Conservation (phyloP, 2,329 filamentous ascomycete species). For the Penicillium concentricum region DNA sequence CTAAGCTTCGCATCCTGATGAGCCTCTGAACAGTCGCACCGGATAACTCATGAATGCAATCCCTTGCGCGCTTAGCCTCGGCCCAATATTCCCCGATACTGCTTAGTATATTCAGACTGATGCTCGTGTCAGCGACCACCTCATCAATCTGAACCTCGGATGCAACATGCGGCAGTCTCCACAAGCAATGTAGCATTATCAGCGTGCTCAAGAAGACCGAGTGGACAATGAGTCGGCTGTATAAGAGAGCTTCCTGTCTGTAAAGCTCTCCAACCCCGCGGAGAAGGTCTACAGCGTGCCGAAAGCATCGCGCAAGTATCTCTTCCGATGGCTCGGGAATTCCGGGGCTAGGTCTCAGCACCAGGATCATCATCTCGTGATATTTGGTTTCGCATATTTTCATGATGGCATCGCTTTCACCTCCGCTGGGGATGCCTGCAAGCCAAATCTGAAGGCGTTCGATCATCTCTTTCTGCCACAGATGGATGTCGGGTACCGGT, state of each 20-base stretch:
- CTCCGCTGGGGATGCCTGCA: constrained; percentile 34
- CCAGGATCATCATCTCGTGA: constrained; percentile 50
- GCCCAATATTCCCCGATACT: constrained; percentile 55
- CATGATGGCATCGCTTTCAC: constrained; percentile 8
- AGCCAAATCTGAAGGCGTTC: constrained; percentile 44
- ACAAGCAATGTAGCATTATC: constrained; percentile 54
- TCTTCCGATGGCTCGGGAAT: constrained; percentile 50
- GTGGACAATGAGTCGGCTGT: constrained; percentile 53
- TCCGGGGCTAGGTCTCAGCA: constrained; percentile 53
- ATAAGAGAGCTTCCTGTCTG: constrained; percentile 45
- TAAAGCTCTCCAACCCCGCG: constrained; percentile 47
- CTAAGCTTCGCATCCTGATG: constrained; percentile 16
- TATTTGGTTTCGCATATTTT: constrained; percentile 48
- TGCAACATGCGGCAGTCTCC: constrained; percentile 46
- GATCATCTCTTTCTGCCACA: constrained; percentile 50
- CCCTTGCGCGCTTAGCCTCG: constrained; percentile 41
- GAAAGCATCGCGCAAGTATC: constrained; percentile 44
- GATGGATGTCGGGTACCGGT: constrained; percentile 43
- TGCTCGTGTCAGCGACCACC: constrained; percentile 45
- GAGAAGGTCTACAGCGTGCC: constrained; percentile 45
- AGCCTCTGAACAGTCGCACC: constrained; percentile 27
- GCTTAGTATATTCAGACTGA: constrained; percentile 49
- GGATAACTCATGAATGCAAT: constrained; percentile 32
- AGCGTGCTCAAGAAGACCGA: constrained; percentile 50
- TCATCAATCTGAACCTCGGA: constrained; percentile 38